These are phyloP conservation scores for Penicillium malachiteum DNA, from an alignment of 495 filamentous ascomycete genomes.

Conservation along the genomic window DNA sequence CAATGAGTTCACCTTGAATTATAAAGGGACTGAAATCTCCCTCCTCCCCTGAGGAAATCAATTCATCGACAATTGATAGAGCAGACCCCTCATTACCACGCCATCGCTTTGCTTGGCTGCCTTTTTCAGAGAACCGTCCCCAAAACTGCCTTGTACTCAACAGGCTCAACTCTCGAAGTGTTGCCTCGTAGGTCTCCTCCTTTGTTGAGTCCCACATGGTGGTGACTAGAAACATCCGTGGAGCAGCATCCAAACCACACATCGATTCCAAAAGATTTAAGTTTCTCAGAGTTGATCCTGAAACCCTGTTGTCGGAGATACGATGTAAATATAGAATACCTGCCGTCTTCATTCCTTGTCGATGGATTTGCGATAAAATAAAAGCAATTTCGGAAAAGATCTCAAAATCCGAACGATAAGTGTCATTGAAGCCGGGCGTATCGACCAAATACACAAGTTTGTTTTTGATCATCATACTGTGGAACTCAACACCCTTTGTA, in stretches of 20 bases:
- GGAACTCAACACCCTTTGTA: not conserved
- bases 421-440: not conserved
- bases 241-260: not conserved
- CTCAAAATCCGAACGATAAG: not conserved
- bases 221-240: not conserved
- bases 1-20: not conserved
- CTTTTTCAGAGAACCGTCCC: not conserved
- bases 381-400: conserved; percentile 1
- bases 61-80: not conserved
- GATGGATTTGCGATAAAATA: not conserved
- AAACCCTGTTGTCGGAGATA: conserved; percentile 1
- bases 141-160: not conserved
- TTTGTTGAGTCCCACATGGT: not conserved
- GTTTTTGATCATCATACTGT: not conserved
- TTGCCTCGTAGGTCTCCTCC: not conserved
- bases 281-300: not conserved
- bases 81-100: not conserved
- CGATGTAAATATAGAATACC: not conserved
- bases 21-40: not conserved
- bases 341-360: not conserved
- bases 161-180: not conserved
- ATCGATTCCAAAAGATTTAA: not conserved
- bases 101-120: not conserved
- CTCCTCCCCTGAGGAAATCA: not conserved
- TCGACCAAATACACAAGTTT: not conserved